A percentile compares a stretch with the other conserved stretches of the same genome.
These are phyloP conservation scores for Globisporangium splendens DNA, from an alignment of 352 stramenopile species.

Conservation along the genomic window DNA sequence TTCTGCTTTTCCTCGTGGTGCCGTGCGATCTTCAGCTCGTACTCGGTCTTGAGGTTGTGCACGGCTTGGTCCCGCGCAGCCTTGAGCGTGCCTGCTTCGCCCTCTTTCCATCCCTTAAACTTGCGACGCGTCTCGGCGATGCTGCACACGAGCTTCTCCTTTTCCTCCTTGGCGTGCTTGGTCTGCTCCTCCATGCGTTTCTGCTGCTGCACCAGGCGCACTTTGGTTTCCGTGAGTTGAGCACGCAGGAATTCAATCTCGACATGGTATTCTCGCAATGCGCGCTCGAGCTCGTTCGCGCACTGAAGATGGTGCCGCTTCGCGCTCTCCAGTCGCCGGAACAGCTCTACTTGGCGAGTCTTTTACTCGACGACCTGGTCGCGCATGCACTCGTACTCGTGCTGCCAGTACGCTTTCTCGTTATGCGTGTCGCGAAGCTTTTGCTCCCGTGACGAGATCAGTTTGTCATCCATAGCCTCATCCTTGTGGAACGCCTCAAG, in stretches of 20 bases:
- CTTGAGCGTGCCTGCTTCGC: slow-evolving; percentile 31
- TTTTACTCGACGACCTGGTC: slow-evolving; percentile 68
- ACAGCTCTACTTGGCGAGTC: slow-evolving; percentile 64
- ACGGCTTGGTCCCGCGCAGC: slow-evolving; percentile 42
- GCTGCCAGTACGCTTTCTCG: slow-evolving; percentile 65
- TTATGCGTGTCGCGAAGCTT: slow-evolving; percentile 55
- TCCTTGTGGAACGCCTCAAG: slow-evolving; percentile 20
- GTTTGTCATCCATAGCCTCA: slow-evolving; percentile 37
- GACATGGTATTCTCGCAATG: slow-evolving; percentile 24
- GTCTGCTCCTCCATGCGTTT: slow-evolving; percentile 46
- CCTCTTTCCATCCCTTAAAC: slow-evolving; percentile 68
- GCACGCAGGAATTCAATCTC: slow-evolving; percentile 42
- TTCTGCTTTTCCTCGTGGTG: slow-evolving; percentile 77
- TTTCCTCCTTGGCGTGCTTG: slow-evolving; percentile 50
- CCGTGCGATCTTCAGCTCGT: slow-evolving; percentile 58
- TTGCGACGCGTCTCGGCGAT: slow-evolving; percentile 51
- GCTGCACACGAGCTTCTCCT: slow-evolving; percentile 41
- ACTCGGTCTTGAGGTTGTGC: slow-evolving; percentile 50
- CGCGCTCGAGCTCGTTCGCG: slow-evolving; percentile 28
- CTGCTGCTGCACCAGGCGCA: slow-evolving; percentile 32
- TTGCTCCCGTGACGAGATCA: slow-evolving; percentile 53
- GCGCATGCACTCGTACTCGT: slow-evolving; percentile 53
- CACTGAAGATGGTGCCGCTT: slow-evolving; percentile 41
- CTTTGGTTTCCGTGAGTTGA: slow-evolving; percentile 34
- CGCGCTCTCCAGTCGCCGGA: slow-evolving; percentile 43